Conservation (phyloP, 2,329 filamentous ascomycete genomes). For the Xylaria sp. region DNA sequence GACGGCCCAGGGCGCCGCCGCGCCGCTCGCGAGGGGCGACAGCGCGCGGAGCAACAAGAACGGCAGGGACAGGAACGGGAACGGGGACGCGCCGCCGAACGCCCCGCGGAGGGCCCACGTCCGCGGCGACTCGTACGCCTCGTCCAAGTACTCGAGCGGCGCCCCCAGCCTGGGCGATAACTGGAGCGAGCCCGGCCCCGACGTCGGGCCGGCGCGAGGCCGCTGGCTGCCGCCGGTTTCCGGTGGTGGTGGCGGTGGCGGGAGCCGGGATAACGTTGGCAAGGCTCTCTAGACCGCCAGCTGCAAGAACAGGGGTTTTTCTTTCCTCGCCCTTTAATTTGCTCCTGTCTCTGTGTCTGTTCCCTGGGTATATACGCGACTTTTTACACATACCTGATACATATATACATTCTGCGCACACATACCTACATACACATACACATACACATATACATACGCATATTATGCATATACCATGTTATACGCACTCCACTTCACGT, state of each 20-base stretch:
- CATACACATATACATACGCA: no score
- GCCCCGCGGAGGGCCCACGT: constrained; percentile 39
- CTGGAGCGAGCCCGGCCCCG: constrained; percentile 59
- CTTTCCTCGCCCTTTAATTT: not conserved
- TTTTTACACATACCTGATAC: no score
- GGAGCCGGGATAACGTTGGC: constrained; percentile 37
- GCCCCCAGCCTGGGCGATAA: constrained; percentile 48
- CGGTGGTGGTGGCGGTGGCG: no score
- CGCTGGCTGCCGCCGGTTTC: no score
- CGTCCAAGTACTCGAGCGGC: constrained; percentile 54
- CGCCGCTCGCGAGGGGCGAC: constrained; percentile 34
- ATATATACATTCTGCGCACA: no score
- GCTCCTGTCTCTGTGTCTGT: no score
- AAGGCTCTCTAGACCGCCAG: constrained; percentile 43
- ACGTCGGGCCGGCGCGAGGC: constrained; percentile 48
- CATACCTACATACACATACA: not conserved
- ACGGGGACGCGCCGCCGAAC: constrained; percentile 24
- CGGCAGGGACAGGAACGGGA: constrained; percentile 23
- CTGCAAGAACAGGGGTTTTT: no score
- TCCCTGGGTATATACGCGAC: no score
- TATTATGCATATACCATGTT: no score
- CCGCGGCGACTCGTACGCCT: constrained; percentile 44
- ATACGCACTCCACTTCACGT: no score
- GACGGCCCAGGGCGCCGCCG: constrained; percentile 21
- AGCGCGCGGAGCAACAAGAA: constrained; percentile 24